Evolutionary conservation across 495 filamentous ascomycete species (phyloP).

Genomic region (Aspergillus diversus): DNA sequence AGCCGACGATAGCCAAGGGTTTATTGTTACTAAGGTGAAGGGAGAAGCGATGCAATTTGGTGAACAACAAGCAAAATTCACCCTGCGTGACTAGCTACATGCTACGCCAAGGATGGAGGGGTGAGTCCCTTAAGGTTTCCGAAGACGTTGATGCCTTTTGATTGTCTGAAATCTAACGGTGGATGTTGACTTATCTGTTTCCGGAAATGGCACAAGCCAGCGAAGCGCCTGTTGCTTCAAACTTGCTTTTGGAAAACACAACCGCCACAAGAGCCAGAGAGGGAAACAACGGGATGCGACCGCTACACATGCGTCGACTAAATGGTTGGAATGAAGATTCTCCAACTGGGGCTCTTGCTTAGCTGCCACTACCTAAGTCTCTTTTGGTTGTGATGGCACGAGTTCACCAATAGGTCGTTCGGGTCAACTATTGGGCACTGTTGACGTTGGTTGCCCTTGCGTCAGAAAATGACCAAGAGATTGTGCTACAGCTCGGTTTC

Average conservation of each 20-base stretch:
- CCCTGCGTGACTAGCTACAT: background rate
- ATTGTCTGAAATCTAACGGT: background rate
- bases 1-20: background rate
- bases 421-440: background rate
- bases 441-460: constrained; percentile 1
- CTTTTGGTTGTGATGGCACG: background rate
- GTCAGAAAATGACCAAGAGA: background rate
- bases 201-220: constrained; percentile 1
- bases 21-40: background rate
- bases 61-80: background rate
- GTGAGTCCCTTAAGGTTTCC: background rate
- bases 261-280: background rate
- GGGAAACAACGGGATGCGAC: background rate
- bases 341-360: background rate
- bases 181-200: background rate
- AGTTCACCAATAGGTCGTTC: background rate
- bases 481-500: background rate
- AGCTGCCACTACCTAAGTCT: background rate
- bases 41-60: background rate
- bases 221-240: background rate
- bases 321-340: background rate
- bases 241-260: background rate
- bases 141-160: constrained; percentile 5
- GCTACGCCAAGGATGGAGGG: background rate
- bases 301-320: background rate